Percentiles rank a stretch among this genome's conserved stretches.
Conservation (phyloP, 2,329 filamentous ascomycete species). For the Paradendryphiella salina region DNA sequence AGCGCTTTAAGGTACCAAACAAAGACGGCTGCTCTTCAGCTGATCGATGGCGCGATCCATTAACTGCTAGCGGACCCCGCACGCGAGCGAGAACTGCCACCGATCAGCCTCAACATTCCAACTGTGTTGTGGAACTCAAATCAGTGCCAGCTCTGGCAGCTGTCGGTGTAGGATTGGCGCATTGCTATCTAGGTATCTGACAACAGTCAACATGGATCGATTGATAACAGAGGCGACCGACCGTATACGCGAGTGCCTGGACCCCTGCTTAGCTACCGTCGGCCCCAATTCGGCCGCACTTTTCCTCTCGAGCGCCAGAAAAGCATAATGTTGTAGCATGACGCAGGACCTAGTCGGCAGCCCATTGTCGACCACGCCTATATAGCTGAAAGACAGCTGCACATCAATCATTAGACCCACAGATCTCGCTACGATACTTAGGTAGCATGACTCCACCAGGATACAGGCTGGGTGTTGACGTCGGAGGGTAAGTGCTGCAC, state of each 20-base stretch:
- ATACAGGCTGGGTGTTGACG: constrained; percentile 42
- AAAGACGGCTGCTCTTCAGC: neutral
- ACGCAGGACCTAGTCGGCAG: constrained; percentile 8
- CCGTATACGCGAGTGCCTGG: neutral
- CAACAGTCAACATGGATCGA: neutral
- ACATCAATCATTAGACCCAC: neutral
- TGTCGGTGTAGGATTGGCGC: neutral
- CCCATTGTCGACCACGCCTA: neutral
- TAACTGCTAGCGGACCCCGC: constrained; percentile 4
- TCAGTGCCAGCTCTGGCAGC: neutral
- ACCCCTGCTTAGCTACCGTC: constrained; percentile 1
- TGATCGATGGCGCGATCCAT: neutral
- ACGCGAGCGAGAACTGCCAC: neutral
- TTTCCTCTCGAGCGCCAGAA: constrained; percentile 4
- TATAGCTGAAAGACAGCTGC: neutral
- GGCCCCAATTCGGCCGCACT: constrained; percentile 9
- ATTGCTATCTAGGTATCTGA: neutral
- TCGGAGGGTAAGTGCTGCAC: constrained; percentile 38
- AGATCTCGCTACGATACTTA: neutral
- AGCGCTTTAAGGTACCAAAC: neutral
- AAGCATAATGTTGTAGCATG: constrained; percentile 15
- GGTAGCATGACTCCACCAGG: constrained; percentile 18
- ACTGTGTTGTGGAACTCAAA: neutral
- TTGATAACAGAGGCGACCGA: constrained; percentile 3
- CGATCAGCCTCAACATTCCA: constrained; percentile 4